A percentile compares a stretch with the other conserved stretches of the same genome.
phyloP scores from a whole-genome alignment of 2,329 filamentous ascomycete genomes.

The Penicillium concentricum region DNA sequence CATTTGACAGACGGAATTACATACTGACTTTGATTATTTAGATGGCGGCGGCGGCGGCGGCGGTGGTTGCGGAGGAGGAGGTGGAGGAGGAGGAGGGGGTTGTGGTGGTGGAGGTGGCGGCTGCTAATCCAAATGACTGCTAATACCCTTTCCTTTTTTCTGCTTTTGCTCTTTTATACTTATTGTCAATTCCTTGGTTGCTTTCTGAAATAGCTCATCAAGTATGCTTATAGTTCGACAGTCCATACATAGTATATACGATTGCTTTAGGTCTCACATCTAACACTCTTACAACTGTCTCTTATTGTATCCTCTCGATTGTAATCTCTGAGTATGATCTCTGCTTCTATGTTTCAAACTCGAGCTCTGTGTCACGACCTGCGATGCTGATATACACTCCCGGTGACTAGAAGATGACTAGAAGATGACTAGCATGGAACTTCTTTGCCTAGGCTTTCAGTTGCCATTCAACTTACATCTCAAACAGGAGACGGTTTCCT shows the following conservation, averaged over 20 bases:
- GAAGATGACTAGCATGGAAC: not conserved
- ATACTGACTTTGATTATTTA: not conserved
- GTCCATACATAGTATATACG: not conserved
- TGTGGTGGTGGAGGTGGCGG: constrained; percentile 1
- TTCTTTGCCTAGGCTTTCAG: not conserved
- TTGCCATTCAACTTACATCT: not conserved
- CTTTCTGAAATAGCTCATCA: not conserved
- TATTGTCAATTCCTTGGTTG: not conserved
- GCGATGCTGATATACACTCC: not conserved
- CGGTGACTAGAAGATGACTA: not conserved
- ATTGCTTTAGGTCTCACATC: not conserved
- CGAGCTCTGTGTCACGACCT: not conserved
- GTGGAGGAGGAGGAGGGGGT: not conserved
- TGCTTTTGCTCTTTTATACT: not conserved
- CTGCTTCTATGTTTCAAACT: not conserved
- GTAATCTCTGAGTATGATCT: not conserved
- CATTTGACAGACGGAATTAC: not conserved
- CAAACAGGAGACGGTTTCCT: not conserved
- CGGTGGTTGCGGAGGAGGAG: not conserved
- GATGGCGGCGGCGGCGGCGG: not conserved
- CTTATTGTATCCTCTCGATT: not conserved
- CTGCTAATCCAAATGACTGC: not conserved
- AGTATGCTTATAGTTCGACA: not conserved
- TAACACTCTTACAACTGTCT: not conserved
- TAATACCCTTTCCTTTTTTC: not conserved